Percentiles rank a stretch among this genome's conserved stretches.
Conservation (phyloP, 768 basidiomycete genomes). For the Porphyrellus cyaneotinctus region DNA sequence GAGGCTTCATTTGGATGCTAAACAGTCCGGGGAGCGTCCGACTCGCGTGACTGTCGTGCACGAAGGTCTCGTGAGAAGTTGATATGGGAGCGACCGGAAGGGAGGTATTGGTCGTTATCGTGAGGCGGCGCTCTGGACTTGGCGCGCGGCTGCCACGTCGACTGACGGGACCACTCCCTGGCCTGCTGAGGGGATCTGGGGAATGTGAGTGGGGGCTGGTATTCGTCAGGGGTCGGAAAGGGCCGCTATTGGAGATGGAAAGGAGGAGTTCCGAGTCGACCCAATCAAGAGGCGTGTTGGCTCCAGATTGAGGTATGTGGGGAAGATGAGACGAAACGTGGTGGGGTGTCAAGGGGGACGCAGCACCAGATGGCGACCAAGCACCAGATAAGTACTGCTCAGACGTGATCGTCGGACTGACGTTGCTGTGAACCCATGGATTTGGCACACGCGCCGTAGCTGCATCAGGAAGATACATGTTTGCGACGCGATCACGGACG, state of each 20-base stretch:
- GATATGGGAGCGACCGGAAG: slow-evolving; percentile 7
- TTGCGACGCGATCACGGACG: slow-evolving; percentile 84
- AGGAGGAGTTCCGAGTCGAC: slow-evolving; percentile 82
- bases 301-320: slow-evolving; percentile 42
- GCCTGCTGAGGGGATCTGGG: slow-evolving; percentile 25
- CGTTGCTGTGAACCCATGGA: slow-evolving; percentile 49
- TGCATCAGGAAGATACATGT: slow-evolving; percentile 64
- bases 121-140: slow-evolving; percentile 50
- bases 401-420: slow-evolving; percentile 35
- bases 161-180: slow-evolving; percentile 29
- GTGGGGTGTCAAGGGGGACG: slow-evolving; percentile 40
- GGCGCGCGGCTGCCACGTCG: slow-evolving; percentile 44
- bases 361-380: slow-evolving; percentile 32
- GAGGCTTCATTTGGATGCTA: slow-evolving; percentile 60
- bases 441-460: slow-evolving; percentile 61
- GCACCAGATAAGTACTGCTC: slow-evolving; percentile 17
- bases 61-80: slow-evolving; percentile 43
- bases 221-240: slow-evolving; percentile 19
- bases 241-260: slow-evolving; percentile 45
- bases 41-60: slow-evolving; percentile 49
- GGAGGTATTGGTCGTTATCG: slow-evolving; percentile 6
- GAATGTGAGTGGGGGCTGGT: slow-evolving; percentile 15
- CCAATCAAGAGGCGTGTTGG: slow-evolving; percentile 61
- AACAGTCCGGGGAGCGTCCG: slow-evolving; percentile 51
- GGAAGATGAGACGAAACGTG: slow-evolving; percentile 29